phyloP scores from a whole-genome alignment of 2,329 filamentous ascomycete species.

The Aaosphaeria arxii region DNA sequence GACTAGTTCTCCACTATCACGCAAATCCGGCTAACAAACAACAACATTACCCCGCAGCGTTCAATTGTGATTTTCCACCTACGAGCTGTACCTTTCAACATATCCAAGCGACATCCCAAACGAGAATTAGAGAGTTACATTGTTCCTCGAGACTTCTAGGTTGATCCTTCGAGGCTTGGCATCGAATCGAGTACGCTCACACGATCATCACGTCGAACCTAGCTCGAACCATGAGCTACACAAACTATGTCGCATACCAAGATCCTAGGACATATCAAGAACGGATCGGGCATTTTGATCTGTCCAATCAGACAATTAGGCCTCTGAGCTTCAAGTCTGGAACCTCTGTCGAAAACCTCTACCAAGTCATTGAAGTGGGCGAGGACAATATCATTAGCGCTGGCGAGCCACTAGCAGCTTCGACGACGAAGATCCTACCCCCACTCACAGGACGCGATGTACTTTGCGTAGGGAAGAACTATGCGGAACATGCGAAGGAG shows the following conservation, averaged over 20 bases:
- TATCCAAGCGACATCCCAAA: too few relatives aligned
- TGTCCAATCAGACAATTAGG: conserved; percentile 35
- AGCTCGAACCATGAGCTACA: conserved; percentile 4
- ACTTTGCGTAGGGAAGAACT: conserved; percentile 57
- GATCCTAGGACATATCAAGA: conserved; percentile 10
- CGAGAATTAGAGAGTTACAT: too few relatives aligned
- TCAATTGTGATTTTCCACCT: too few relatives aligned
- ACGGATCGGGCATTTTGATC: conserved; percentile 44
- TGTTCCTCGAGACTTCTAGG: too few relatives aligned
- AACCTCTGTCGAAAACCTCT: conserved; percentile 46
- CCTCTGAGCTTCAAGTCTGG: conserved; percentile 49
- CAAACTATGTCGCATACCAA: conserved; percentile 41
- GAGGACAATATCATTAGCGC: conserved; percentile 36
- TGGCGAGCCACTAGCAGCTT: conserved; percentile 27
- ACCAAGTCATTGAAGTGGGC: conserved; percentile 52
- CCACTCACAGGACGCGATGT: conserved; percentile 51
- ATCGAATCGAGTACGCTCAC: too few relatives aligned
- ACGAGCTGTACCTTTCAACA: too few relatives aligned
- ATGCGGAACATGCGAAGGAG: conserved; percentile 55
- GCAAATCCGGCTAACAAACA: too few relatives aligned
- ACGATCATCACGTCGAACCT: too few relatives aligned
- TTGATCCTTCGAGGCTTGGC: too few relatives aligned
- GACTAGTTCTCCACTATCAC: too few relatives aligned
- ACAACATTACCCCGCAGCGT: too few relatives aligned
- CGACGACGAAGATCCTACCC: conserved; percentile 43